A percentile compares a stretch with the other conserved stretches of the same genome.
Conservation (phyloP, 352 stramenopile genomes). For the Phytophthora melonis region DNA sequence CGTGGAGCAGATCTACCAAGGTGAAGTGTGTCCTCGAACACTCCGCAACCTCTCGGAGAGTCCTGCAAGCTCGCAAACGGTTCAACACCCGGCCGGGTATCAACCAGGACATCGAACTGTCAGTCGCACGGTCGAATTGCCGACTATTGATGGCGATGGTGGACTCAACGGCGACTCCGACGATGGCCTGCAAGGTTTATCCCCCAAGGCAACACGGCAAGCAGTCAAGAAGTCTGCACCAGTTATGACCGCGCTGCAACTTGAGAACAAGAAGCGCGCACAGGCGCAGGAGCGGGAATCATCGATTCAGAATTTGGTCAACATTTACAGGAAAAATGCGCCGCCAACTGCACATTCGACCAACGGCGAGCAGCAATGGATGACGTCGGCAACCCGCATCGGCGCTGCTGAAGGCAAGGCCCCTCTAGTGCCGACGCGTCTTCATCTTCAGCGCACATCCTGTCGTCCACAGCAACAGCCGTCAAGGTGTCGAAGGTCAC, state of each 20-base stretch:
- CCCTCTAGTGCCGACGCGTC: neutral
- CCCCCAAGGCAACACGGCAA: slow-evolving; percentile 3
- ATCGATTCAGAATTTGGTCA: slow-evolving; percentile 36
- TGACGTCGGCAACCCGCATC: slow-evolving; percentile 16
- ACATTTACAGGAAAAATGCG: slow-evolving; percentile 23
- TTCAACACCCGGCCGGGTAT: neutral
- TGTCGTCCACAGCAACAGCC: slow-evolving; percentile 15
- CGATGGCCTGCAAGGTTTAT: slow-evolving; percentile 5
- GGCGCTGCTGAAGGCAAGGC: slow-evolving; percentile 29
- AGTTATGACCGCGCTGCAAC: slow-evolving; percentile 22
- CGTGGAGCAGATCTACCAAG: slow-evolving; percentile 60
- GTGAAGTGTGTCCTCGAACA: slow-evolving; percentile 52
- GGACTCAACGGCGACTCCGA: neutral
- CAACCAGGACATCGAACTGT: neutral
- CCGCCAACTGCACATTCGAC: slow-evolving; percentile 1
- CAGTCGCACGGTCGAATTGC: neutral
- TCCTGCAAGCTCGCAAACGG: slow-evolving; percentile 11
- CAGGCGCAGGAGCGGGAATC: slow-evolving; percentile 32
- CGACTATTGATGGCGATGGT: neutral
- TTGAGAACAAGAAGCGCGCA: slow-evolving; percentile 35
- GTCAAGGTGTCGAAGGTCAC: slow-evolving; percentile 28
- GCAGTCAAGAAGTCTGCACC: slow-evolving; percentile 13
- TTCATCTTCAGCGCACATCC: slow-evolving; percentile 7
- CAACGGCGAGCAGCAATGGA: neutral
- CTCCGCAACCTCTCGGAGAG: slow-evolving; percentile 27